These are phyloP conservation scores for Paraconiothyrium brasiliense DNA, from an alignment of 2,329 filamentous ascomycete genomes.

Conservation along the genomic window DNA sequence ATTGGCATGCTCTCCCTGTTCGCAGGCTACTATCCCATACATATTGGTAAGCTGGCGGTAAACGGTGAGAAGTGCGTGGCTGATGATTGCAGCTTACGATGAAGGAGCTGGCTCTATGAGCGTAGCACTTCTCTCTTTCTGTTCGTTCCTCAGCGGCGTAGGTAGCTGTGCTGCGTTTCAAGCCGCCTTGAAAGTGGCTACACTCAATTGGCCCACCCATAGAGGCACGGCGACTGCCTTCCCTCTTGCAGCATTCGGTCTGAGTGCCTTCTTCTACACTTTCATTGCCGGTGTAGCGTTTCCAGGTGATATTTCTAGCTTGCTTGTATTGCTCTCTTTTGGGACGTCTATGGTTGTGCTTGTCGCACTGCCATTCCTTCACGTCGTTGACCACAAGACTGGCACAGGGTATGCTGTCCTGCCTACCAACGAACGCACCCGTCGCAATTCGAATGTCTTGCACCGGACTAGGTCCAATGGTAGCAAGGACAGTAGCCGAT, in stretches of 20 bases:
- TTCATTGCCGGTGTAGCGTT: constrained; percentile 79
- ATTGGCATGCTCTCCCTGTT: constrained; percentile 77
- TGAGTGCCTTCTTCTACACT: constrained; percentile 97
- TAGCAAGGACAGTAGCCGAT: constrained; percentile 54
- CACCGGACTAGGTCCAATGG: constrained; percentile 59
- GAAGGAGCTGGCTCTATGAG: constrained; percentile 67
- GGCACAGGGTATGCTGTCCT: constrained; percentile 66
- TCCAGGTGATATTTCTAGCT: constrained; percentile 81
- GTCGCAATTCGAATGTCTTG: constrained; percentile 56
- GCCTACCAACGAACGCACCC: constrained; percentile 59
- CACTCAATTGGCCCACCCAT: constrained; percentile 89
- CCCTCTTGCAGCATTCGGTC: constrained; percentile 88
- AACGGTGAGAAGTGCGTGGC: constrained; percentile 12
- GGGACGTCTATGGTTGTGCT: constrained; percentile 82
- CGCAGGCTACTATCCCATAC: constrained; percentile 85
- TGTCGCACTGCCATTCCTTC: constrained; percentile 83
- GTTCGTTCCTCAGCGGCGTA: constrained; percentile 84
- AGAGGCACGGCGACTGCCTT: constrained; percentile 94
- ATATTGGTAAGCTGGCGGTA: constrained; percentile 57
- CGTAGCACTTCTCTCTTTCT: constrained; percentile 74
- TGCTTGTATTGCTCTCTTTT: constrained; percentile 80
- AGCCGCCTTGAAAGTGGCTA: constrained; percentile 84
- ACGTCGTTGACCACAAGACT: constrained; percentile 73
- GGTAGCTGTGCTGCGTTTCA: constrained; percentile 93
- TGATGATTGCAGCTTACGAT: constrained; percentile 71